Evolutionary conservation across 1,284 basidiomycete species (phyloP).

Genomic region (Cutaneotrichosporon sp.): DNA sequence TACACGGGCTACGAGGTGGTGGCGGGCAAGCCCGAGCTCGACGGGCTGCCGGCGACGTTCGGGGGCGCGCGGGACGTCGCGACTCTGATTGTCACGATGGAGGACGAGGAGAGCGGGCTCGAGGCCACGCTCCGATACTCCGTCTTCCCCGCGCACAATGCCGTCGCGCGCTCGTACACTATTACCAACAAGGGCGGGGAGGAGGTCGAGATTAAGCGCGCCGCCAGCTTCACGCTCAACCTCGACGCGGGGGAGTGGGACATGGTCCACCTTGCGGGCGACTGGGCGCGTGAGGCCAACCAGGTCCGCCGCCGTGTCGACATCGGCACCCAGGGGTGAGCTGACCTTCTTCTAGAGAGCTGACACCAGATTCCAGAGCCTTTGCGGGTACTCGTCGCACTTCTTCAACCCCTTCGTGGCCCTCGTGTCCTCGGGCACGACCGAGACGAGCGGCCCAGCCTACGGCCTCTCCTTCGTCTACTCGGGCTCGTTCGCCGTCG

Average conservation of each 20-base stretch:
- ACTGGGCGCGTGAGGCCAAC: conserved; percentile 34
- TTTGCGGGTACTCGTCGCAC: conserved; percentile 38
- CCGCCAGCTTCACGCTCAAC: conserved; percentile 31
- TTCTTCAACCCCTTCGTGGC: conserved; percentile 40
- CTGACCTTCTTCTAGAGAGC: not conserved
- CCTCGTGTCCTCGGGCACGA: conserved; percentile 27
- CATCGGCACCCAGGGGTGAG: conserved; percentile 37
- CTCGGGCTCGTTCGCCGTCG: conserved; percentile 30
- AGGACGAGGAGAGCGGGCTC: conserved; percentile 23
- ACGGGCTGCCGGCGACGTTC: conserved; percentile 33
- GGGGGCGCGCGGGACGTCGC: conserved; percentile 12
- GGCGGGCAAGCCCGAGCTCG: conserved; percentile 27
- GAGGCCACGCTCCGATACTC: conserved; percentile 28
- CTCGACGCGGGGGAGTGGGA: conserved; percentile 30
- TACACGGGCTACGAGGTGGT: conserved; percentile 25
- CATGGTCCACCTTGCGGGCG: conserved; percentile 31
- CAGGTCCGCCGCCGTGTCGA: conserved; percentile 25
- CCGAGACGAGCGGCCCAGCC: conserved; percentile 28
- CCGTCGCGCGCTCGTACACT: conserved; percentile 24
- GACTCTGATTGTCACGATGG: conserved; percentile 6
- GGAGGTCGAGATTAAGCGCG: conserved; percentile 26
- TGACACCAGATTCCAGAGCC: conserved; percentile 29
- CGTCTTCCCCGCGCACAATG: conserved; percentile 25
- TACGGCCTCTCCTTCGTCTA: conserved; percentile 39
- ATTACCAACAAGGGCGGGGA: conserved; percentile 26